Conservation (phyloP, 768 basidiomycete species). For the Xerocomellus chrysenteron region DNA sequence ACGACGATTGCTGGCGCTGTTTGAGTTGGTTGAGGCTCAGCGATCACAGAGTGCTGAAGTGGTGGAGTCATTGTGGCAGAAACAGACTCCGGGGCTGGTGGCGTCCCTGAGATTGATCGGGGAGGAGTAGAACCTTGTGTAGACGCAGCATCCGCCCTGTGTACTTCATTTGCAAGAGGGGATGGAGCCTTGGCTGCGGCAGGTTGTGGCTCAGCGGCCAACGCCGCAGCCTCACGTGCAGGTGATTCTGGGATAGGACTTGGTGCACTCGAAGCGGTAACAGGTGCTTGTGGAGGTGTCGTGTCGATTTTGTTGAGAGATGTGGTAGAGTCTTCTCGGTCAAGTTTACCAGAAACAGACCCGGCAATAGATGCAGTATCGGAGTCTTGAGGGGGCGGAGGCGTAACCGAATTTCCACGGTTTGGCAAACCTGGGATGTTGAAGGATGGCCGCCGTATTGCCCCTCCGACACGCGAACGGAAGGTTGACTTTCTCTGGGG, state of each 20-base stretch:
- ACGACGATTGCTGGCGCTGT: constrained; percentile 6
- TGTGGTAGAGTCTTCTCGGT: constrained; percentile 29
- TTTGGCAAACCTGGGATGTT: constrained; percentile 38
- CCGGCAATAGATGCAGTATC: constrained; percentile 27
- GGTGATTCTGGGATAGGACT: constrained; percentile 75
- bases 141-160: constrained; percentile 17
- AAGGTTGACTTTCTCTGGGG: constrained; percentile 41
- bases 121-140: constrained; percentile 15
- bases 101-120: constrained; percentile 21
- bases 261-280: constrained; percentile 35
- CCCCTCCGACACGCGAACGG: constrained; percentile 56
- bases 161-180: constrained; percentile 38
- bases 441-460: constrained; percentile 61
- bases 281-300: constrained; percentile 25
- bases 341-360: constrained; percentile 29
- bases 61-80: constrained; percentile 15
- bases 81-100: constrained; percentile 16
- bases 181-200: constrained; percentile 38
- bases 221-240: constrained; percentile 51
- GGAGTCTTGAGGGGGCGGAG: constrained; percentile 25
- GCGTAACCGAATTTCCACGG: constrained; percentile 25
- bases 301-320: constrained; percentile 37
- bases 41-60: constrained; percentile 6
- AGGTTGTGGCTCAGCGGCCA: constrained; percentile 30
- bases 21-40: not conserved